Percentiles rank a stretch among this genome's conserved stretches.
Evolutionary conservation across 257 asterid genomes (phyloP).

Genomic region (Forsythia suspensa): DNA sequence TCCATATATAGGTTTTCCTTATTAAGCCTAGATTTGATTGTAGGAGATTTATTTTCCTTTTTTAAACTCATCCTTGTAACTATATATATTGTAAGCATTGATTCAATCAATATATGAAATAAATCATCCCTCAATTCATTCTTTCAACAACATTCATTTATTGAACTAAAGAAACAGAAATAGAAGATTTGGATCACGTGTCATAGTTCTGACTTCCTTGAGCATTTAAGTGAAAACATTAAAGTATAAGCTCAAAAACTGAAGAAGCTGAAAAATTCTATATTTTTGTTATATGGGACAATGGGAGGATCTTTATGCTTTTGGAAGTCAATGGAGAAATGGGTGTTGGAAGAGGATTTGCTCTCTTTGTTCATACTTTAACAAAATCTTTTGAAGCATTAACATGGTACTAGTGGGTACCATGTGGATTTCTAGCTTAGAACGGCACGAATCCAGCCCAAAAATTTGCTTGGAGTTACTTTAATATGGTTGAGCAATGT

Average conservation of each 20-base stretch:
- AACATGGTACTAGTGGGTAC: not conserved
- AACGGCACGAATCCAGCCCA: constrained; percentile 6
- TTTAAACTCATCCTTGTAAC: too few relatives aligned
- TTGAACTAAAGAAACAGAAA: constrained; percentile 16
- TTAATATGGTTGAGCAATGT: not conserved
- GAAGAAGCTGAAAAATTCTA: constrained; percentile 3
- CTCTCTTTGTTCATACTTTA: not conserved
- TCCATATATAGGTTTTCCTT: too few relatives aligned
- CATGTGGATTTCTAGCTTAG: not conserved
- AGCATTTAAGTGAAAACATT: not conserved
- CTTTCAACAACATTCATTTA: constrained; percentile 9
- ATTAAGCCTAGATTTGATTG: too few relatives aligned
- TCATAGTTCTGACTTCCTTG: not conserved
- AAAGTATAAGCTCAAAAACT: not conserved
- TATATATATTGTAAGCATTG: too few relatives aligned
- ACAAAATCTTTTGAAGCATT: constrained; percentile 3
- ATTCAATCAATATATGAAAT: too few relatives aligned
- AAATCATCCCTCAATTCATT: too few relatives aligned
- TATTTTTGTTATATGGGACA: not conserved
- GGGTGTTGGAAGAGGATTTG: not conserved
- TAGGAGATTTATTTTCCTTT: too few relatives aligned
- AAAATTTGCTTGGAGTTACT: not conserved
- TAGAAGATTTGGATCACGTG: not conserved
- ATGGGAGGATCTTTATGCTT: not conserved
- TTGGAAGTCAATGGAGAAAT: not conserved